Conservation (phyloP, 1,139 yeast genomes). For the Sugiyamaella sp. region DNA sequence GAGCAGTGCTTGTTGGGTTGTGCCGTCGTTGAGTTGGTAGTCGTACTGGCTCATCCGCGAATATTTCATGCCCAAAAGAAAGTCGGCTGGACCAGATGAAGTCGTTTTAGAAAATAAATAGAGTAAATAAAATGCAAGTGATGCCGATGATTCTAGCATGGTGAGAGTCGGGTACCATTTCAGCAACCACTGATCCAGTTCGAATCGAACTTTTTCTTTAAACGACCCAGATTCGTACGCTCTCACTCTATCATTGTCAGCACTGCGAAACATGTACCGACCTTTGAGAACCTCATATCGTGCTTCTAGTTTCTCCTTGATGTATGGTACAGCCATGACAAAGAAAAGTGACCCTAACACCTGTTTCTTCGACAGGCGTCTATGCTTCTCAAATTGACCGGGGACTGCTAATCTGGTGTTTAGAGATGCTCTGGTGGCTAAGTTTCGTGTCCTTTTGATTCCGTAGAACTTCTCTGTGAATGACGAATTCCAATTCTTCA, state of each 20-base stretch:
- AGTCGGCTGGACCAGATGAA: constrained; percentile 66
- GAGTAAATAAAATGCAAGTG: constrained; percentile 62
- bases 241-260: constrained; percentile 45
- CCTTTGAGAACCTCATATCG: constrained; percentile 68
- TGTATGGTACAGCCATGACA: constrained; percentile 67
- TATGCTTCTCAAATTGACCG: constrained; percentile 55
- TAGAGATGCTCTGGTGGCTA: constrained; percentile 35
- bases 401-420: constrained; percentile 44
- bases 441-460: constrained; percentile 59
- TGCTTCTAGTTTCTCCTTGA: constrained; percentile 68
- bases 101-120: constrained; percentile 71
- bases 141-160: constrained; percentile 51
- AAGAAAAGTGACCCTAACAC: constrained; percentile 61
- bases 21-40: constrained; percentile 49
- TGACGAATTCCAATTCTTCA: constrained; percentile 77
- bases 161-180: constrained; percentile 64
- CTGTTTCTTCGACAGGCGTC: constrained; percentile 60
- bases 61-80: constrained; percentile 64
- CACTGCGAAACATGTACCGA: constrained; percentile 54
- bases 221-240: constrained; percentile 20
- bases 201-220: constrained; percentile 30
- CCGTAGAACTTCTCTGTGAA: constrained; percentile 95
- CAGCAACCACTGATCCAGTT: constrained; percentile 52
- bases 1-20: constrained; percentile 12
- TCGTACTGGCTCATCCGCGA: constrained; percentile 70